A percentile compares a stretch with the other conserved stretches of the same genome.
Conservation (phyloP, 2,329 filamentous ascomycete genomes). For the Elsinoe australis region DNA sequence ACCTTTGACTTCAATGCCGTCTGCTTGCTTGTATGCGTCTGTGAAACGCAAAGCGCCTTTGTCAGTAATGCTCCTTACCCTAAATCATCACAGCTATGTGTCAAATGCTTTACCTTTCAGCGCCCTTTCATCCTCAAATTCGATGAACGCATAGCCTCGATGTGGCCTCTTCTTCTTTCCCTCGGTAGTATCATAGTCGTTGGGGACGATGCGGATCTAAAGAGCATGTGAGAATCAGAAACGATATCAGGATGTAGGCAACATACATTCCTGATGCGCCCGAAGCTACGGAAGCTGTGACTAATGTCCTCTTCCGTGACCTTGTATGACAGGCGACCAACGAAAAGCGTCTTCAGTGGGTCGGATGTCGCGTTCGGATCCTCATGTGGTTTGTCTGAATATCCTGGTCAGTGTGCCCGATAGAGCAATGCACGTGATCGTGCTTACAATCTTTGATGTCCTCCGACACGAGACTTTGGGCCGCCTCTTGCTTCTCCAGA, state of each 20-base stretch:
- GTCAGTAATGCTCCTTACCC: slow-evolving; percentile 55
- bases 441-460: slow-evolving; percentile 42
- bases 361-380: slow-evolving; percentile 88
- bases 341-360: slow-evolving; percentile 90
- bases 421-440: not conserved
- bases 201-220: slow-evolving; percentile 79
- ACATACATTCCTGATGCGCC: slow-evolving; percentile 29
- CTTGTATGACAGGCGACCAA: slow-evolving; percentile 82
- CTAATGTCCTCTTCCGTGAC: slow-evolving; percentile 84
- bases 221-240: slow-evolving; percentile 18
- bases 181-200: slow-evolving; percentile 37
- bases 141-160: slow-evolving; percentile 89
- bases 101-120: slow-evolving; percentile 74
- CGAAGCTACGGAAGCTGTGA: slow-evolving; percentile 59
- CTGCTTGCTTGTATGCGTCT: slow-evolving; percentile 85
- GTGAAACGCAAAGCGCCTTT: slow-evolving; percentile 36
- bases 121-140: slow-evolving; percentile 94
- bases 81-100: slow-evolving; percentile 22
- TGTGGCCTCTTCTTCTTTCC: slow-evolving; percentile 61
- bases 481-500: slow-evolving; percentile 64
- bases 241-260: slow-evolving; percentile 10
- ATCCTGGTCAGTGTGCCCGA: not conserved
- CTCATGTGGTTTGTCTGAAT: slow-evolving; percentile 66
- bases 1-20: slow-evolving; percentile 88
- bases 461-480: slow-evolving; percentile 57